Evolutionary conservation across 2,329 filamentous ascomycete species (phyloP).

Genomic region (Ophiostoma ulmi): DNA sequence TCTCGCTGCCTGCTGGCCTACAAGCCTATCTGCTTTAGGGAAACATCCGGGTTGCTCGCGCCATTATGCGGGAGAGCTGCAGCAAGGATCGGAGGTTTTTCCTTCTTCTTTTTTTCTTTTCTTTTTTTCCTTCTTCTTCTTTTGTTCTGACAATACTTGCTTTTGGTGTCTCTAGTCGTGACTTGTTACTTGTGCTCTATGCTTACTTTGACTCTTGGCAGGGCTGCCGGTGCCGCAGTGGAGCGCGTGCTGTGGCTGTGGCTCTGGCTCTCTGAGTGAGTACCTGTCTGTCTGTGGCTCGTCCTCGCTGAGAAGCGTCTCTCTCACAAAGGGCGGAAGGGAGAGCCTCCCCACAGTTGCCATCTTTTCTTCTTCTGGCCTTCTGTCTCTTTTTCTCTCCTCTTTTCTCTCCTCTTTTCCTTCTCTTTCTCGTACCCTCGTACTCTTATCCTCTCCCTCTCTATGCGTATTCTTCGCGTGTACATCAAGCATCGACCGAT

Average conservation of each 20-base stretch:
- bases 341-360: not conserved
- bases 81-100: not conserved
- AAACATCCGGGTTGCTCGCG: not conserved
- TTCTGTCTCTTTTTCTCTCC: not conserved
- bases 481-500: not conserved
- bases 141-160: not conserved
- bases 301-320: not conserved
- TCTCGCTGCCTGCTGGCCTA: not conserved
- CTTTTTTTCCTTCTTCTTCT: not conserved
- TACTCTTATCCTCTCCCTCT: not conserved
- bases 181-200: not conserved
- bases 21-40: not conserved
- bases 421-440: not conserved
- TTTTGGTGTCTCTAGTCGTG: conserved; percentile 1
- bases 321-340: conserved; percentile 3
- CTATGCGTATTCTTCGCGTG: not conserved
- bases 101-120: not conserved
- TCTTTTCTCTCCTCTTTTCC: not conserved
- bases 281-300: not conserved
- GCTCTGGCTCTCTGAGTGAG: not conserved
- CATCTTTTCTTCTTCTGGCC: not conserved
- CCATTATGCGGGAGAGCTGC: conserved; percentile 11
- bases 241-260: not conserved
- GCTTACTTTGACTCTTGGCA: conserved; percentile 4
- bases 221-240: conserved; percentile 1